Evolutionary conservation across 305 asterid genomes (phyloP).

Genomic region (Fraxinus paxiana): DNA sequence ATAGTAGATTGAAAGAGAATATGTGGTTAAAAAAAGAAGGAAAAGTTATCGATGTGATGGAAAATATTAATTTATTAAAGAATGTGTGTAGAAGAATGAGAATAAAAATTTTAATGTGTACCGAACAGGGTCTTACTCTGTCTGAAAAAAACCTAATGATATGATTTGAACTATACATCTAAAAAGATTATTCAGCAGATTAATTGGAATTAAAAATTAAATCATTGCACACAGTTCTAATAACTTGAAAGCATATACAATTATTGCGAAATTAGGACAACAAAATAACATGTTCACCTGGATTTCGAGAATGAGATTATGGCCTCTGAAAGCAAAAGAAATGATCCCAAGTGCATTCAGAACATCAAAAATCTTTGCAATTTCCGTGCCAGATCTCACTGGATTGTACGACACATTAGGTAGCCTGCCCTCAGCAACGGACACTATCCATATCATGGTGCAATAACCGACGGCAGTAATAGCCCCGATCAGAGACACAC

Average conservation of each 20-base stretch:
- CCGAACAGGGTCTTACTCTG: neutral
- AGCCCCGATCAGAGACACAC: constrained; percentile 70
- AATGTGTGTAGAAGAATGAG: too few relatives aligned
- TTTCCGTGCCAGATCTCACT: constrained; percentile 30
- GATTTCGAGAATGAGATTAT: constrained; percentile 82
- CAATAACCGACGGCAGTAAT: constrained; percentile 79
- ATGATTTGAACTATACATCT: neutral
- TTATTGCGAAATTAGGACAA: neutral
- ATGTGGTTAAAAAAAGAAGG: too few relatives aligned
- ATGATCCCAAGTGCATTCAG: constrained; percentile 83
- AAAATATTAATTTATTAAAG: too few relatives aligned
- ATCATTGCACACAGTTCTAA: neutral
- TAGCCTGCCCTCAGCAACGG: constrained; percentile 59
- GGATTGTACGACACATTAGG: constrained; percentile 61
- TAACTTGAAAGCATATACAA: neutral
- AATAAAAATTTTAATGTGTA: too few relatives aligned
- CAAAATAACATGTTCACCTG: constrained; percentile 44
- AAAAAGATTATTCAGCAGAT: neutral
- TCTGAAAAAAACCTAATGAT: neutral
- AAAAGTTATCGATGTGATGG: too few relatives aligned
- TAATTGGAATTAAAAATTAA: neutral
- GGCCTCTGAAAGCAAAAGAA: constrained; percentile 88
- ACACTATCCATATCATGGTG: constrained; percentile 68
- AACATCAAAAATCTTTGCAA: constrained; percentile 46
- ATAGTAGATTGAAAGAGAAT: too few relatives aligned